Conservation (phyloP, 139 green algal species). For the Micromonas pusilla region DNA sequence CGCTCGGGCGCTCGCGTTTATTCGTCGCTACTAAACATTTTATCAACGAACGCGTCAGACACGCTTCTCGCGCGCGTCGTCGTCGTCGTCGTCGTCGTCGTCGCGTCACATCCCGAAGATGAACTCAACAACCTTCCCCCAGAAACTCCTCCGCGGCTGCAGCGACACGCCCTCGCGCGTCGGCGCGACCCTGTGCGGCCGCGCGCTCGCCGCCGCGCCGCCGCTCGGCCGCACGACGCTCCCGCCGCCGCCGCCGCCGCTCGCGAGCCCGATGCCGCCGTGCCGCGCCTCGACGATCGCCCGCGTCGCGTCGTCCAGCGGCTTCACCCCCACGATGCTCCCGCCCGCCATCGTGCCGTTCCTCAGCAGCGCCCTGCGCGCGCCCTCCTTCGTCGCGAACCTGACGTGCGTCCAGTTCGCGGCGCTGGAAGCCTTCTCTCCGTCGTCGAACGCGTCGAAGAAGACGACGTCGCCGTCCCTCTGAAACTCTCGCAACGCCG, state of each 20-base stretch:
- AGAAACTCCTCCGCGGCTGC: neutral
- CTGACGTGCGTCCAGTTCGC: constrained; percentile 13
- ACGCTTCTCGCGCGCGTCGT: neutral
- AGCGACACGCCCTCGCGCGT: neutral
- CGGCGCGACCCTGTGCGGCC: neutral
- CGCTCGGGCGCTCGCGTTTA: neutral
- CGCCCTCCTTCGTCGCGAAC: neutral
- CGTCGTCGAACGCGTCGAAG: constrained; percentile 2
- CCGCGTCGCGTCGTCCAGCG: neutral
- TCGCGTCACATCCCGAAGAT: constrained; percentile 4
- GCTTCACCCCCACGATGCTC: constrained; percentile 13
- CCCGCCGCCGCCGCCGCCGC: neutral
- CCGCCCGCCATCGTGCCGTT: neutral
- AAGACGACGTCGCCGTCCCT: constrained; percentile 6
- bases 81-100: neutral
- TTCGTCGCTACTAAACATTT: neutral
- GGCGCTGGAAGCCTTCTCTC: neutral
- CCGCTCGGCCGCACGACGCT: neutral
- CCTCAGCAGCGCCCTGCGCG: neutral
- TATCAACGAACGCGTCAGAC: neutral
- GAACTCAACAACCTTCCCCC: constrained; percentile 11
- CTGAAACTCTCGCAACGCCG: constrained; percentile 1
- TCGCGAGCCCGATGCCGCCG: neutral
- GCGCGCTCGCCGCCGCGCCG: neutral
- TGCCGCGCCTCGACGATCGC: neutral